These are phyloP conservation scores for Ceratobasidium sp. DNA, from an alignment of 1,284 basidiomycete genomes.

Conservation along the genomic window DNA sequence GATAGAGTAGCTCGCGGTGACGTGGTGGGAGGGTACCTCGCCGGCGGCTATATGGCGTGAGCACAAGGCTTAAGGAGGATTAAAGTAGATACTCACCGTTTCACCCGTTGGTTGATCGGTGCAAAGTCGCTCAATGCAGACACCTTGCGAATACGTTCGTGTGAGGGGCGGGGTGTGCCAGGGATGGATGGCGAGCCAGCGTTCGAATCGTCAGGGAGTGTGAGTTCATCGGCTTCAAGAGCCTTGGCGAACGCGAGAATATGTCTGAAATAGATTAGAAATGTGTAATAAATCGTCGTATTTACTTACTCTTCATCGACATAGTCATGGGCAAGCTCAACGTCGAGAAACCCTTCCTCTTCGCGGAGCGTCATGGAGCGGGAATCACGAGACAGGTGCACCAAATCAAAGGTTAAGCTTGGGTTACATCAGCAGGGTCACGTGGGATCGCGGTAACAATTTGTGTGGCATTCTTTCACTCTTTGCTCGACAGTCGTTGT, in stretches of 20 bases:
- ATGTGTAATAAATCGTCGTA: neutral
- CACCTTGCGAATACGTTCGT: constrained; percentile 69
- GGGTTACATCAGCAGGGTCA: neutral
- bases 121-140: constrained; percentile 92
- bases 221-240: constrained; percentile 64
- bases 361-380: constrained; percentile 30
- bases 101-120: constrained; percentile 83
- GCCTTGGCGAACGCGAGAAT: constrained; percentile 74
- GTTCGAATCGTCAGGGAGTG: constrained; percentile 55
- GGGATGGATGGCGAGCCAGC: constrained; percentile 51
- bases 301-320: constrained; percentile 68
- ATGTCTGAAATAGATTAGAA: constrained; percentile 59
- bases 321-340: constrained; percentile 57
- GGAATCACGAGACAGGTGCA: neutral
- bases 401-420: constrained; percentile 8
- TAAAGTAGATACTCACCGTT: constrained; percentile 57
- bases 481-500: constrained; percentile 18
- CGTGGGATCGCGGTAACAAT: neutral
- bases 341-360: constrained; percentile 30
- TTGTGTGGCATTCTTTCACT: neutral
- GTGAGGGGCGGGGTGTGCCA: constrained; percentile 49
- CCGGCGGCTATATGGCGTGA: constrained; percentile 36
- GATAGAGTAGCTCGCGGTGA: constrained; percentile 75
- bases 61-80: constrained; percentile 45
- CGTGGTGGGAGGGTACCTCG: constrained; percentile 24